Evolutionary conservation across 345 rosid genomes (phyloP).

Genomic region (Rhodamnia argentea): DNA sequence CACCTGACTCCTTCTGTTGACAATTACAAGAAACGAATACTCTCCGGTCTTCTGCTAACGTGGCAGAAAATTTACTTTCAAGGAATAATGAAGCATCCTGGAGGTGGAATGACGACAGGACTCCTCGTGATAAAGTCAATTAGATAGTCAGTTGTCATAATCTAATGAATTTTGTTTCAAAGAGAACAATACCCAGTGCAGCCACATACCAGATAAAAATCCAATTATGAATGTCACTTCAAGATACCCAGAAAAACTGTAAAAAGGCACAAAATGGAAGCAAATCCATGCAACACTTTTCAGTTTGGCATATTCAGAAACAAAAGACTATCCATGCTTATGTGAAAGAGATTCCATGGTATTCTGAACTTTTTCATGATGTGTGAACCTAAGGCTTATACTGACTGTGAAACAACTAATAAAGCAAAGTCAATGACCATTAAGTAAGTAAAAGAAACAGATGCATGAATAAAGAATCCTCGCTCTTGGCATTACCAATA

Average conservation of each 20-base stretch:
- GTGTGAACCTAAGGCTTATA: not conserved
- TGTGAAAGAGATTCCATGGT: not conserved
- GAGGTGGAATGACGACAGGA: not conserved
- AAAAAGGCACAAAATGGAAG: not conserved
- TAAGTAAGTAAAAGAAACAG: not conserved
- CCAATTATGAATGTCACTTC: not conserved
- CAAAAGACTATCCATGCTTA: not conserved
- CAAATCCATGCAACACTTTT: not conserved
- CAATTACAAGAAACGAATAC: not conserved
- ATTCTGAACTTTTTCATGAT: not conserved
- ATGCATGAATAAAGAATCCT: not conserved
- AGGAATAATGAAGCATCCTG: not conserved
- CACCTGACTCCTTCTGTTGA: not conserved
- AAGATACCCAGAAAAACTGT: not conserved
- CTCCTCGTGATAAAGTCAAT: not conserved
- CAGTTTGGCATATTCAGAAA: not conserved
- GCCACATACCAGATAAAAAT: not conserved
- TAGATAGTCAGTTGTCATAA: not conserved
- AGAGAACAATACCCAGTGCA: not conserved
- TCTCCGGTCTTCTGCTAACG: not conserved
- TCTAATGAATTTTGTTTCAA: not conserved
- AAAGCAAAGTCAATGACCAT: not conserved
- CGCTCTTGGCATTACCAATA: not conserved
- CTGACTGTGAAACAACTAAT: not conserved
- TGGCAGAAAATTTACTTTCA: not conserved